These are phyloP conservation scores for Rhizomucor miehei DNA, from an alignment of 371 early-diverging fungal genomes.

Conservation along the genomic window DNA sequence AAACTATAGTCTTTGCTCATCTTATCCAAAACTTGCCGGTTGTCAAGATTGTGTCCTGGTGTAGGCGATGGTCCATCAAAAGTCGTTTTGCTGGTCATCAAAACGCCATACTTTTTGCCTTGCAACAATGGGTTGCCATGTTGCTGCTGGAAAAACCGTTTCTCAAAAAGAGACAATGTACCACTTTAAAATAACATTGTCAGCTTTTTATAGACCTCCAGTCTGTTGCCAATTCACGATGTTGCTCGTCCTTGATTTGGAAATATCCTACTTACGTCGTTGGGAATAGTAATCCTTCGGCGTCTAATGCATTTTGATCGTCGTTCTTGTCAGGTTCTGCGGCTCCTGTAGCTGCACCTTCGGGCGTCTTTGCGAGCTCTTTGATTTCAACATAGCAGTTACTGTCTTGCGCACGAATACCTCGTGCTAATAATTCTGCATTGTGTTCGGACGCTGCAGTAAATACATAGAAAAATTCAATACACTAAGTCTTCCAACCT, in stretches of 20 bases:
- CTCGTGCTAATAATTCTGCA: constrained; percentile 16
- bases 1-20: no score
- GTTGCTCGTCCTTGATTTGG: no score
- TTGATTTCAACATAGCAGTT: constrained; percentile 16
- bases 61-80: constrained; percentile 20
- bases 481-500: no score
- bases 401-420: constrained; percentile 7
- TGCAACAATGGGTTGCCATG: constrained; percentile 7
- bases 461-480: neutral
- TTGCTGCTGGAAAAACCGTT: constrained; percentile 14
- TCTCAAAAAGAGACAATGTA: constrained; percentile 24
- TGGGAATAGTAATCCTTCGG: constrained; percentile 20
- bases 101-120: constrained; percentile 19
- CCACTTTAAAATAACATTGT: constrained; percentile 13
- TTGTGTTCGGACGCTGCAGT: constrained; percentile 9
- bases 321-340: constrained; percentile 3
- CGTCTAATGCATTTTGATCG: constrained; percentile 10
- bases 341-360: constrained; percentile 4
- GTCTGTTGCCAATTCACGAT: no score
- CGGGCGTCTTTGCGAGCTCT: constrained; percentile 13
- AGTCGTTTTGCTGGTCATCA: constrained; percentile 19
- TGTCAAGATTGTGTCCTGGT: constrained; percentile 11
- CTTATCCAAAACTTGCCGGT: no score
- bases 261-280: constrained; percentile 27
- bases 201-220: no score